A percentile compares a stretch with the other conserved stretches of the same genome.
Evolutionary conservation across 2,329 filamentous ascomycete genomes (phyloP).

Genomic region (Raffaelea ambrosiae): DNA sequence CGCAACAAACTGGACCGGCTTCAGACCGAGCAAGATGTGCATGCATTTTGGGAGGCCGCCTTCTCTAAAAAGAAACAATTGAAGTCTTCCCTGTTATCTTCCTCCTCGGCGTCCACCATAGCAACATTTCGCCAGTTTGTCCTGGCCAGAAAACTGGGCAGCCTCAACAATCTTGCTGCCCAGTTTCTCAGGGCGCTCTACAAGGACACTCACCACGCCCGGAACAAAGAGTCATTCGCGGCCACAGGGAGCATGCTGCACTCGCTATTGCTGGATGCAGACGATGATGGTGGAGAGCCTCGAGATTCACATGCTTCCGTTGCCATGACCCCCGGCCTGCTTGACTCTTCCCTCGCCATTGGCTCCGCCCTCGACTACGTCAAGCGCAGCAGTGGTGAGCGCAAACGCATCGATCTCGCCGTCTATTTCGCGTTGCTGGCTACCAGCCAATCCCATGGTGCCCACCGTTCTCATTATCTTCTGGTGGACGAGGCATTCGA

Average conservation of each 20-base stretch:
- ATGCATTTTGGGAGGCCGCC: too few species aligned
- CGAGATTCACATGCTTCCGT: background rate
- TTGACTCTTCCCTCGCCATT: conserved; percentile 18
- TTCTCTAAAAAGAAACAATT: too few species aligned
- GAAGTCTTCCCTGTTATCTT: too few species aligned
- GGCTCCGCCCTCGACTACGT: conserved; percentile 16
- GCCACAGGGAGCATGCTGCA: conserved; percentile 16
- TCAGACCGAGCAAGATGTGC: too few species aligned
- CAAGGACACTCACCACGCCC: conserved; percentile 18
- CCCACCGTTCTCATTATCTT: conserved; percentile 23
- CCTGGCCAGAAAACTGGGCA: conserved; percentile 17
- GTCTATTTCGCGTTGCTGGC: conserved; percentile 24
- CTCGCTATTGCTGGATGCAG: conserved; percentile 14
- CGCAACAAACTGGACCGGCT: too few species aligned
- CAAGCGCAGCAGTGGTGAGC: conserved; percentile 25
- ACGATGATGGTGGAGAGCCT: background rate
- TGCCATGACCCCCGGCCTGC: conserved; percentile 3
- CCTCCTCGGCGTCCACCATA: too few species aligned
- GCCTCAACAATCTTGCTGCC: conserved; percentile 19
- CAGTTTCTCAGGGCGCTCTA: conserved; percentile 21
- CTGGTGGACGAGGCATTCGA: conserved; percentile 26
- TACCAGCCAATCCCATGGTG: conserved; percentile 17
- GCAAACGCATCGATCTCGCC: conserved; percentile 25
- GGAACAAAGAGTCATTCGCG: too few species aligned
- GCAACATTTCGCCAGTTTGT: conserved; percentile 19